Evolutionary conservation across 768 basidiomycete genomes (phyloP).

Genomic region (Hemileccinum impolitum): DNA sequence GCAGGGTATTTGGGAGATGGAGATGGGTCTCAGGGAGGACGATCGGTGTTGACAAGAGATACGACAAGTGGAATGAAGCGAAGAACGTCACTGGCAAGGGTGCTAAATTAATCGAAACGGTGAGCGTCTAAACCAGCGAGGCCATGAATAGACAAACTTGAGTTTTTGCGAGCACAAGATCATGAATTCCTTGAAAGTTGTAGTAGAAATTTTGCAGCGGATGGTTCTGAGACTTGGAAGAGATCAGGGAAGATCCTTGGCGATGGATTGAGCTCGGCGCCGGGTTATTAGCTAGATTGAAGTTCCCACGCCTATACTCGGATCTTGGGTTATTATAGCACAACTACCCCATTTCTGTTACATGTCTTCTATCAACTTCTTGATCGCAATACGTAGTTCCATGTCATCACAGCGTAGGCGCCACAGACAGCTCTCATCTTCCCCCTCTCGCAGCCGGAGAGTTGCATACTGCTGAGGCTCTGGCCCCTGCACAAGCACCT

Average conservation of each 20-base stretch:
- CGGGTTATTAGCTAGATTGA: not conserved
- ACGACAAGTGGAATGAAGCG: slow-evolving; percentile 56
- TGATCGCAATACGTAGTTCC: slow-evolving; percentile 42
- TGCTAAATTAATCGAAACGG: slow-evolving; percentile 16
- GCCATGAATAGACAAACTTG: slow-evolving; percentile 15
- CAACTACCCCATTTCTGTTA: too few species aligned
- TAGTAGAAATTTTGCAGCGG: slow-evolving; percentile 7
- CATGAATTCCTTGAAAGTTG: slow-evolving; percentile 46
- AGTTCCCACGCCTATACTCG: slow-evolving; percentile 2
- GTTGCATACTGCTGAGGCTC: slow-evolving; percentile 29
- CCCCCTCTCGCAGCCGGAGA: slow-evolving; percentile 57
- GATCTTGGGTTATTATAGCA: not conserved
- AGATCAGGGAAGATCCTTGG: slow-evolving; percentile 15
- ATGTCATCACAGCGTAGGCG: slow-evolving; percentile 54
- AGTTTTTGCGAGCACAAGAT: slow-evolving; percentile 40
- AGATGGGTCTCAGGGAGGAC: slow-evolving; percentile 63
- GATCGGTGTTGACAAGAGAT: slow-evolving; percentile 64
- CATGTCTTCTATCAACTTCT: slow-evolving; percentile 36
- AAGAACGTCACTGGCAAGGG: slow-evolving; percentile 49
- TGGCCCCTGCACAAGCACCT: slow-evolving; percentile 45
- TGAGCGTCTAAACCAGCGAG: slow-evolving; percentile 1
- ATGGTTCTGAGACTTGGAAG: not conserved
- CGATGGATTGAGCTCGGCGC: slow-evolving; percentile 1
- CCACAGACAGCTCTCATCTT: slow-evolving; percentile 74
- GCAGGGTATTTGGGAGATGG: slow-evolving; percentile 9